Evolutionary conservation across 2,329 filamentous ascomycete species (phyloP).

Genomic region (Pseudocercospora fijiensis): DNA sequence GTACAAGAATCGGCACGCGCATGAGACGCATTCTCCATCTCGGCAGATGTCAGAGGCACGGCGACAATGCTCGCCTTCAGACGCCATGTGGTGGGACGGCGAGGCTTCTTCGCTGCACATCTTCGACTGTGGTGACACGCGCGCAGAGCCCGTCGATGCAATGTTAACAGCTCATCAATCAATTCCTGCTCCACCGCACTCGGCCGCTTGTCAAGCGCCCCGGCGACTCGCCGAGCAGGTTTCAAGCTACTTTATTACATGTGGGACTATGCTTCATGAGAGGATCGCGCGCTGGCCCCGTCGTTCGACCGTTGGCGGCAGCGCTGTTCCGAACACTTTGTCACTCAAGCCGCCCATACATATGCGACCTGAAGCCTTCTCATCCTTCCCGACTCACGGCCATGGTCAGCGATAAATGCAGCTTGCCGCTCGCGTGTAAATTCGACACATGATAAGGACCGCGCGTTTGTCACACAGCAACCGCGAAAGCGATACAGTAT

Average conservation of each 20-base stretch:
- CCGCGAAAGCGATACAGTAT: conserved; percentile 3
- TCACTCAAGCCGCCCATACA: not conserved
- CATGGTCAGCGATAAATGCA: not conserved
- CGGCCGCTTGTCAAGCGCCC: not conserved
- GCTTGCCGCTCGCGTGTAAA: conserved; percentile 11
- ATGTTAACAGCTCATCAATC: conserved; percentile 1
- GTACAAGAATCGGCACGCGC: not conserved
- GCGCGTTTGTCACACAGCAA: not conserved
- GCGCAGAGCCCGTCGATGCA: not conserved
- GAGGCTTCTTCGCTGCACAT: not conserved
- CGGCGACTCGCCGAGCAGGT: conserved; percentile 5
- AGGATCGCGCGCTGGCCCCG: conserved; percentile 5
- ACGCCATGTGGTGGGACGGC: conserved; percentile 2
- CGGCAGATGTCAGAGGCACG: conserved; percentile 4
- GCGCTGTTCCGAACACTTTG: not conserved
- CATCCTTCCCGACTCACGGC: not conserved
- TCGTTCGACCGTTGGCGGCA: conserved; percentile 6
- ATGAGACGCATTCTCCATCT: not conserved
- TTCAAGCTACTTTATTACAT: conserved; percentile 1
- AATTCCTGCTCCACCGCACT: not conserved
- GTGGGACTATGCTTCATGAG: conserved; percentile 11
- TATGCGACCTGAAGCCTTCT: not conserved
- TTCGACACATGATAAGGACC: not conserved
- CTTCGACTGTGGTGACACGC: not conserved
- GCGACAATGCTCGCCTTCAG: not conserved